Conservation (phyloP, 148 eudicot species). For the Persicaria tinctoria region DNA sequence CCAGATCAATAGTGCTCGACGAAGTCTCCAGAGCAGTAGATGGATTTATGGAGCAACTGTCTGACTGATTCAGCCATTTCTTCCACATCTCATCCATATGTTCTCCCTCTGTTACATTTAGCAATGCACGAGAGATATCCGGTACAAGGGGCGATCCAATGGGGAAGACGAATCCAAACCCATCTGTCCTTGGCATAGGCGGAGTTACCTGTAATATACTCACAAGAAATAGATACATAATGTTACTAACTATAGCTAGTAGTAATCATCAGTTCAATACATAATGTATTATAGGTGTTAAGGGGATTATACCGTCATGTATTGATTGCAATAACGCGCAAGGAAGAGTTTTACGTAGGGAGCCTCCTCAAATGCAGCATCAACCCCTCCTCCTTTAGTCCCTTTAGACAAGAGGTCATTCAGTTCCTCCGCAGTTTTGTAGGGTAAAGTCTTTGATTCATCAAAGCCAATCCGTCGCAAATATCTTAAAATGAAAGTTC, state of each 20-base stretch:
- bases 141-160: constrained; percentile 28
- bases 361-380: constrained; percentile 12
- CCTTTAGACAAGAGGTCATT: constrained; percentile 21
- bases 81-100: constrained; percentile 17
- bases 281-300: too few species aligned
- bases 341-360: constrained; percentile 35
- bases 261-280: too few species aligned
- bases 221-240: too few species aligned
- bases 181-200: constrained; percentile 39
- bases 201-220: constrained; percentile 16
- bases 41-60: constrained; percentile 15
- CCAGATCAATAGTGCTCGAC: not conserved
- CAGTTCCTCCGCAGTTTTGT: constrained; percentile 15
- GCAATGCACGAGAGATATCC: constrained; percentile 28
- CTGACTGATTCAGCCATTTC: constrained; percentile 19
- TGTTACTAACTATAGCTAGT: too few species aligned
- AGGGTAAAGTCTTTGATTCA: constrained; percentile 12
- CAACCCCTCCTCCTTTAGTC: not conserved
- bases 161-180: constrained; percentile 47
- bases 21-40: not conserved
- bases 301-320: constrained; percentile 15
- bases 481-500: constrained; percentile 29
- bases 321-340: constrained; percentile 23
- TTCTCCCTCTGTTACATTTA: constrained; percentile 25
- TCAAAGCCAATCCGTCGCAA: constrained; percentile 18